Percentiles rank a stretch among this genome's conserved stretches.
Conservation (phyloP, 2,329 filamentous ascomycete species). For the Elsinoe fawcettii region DNA sequence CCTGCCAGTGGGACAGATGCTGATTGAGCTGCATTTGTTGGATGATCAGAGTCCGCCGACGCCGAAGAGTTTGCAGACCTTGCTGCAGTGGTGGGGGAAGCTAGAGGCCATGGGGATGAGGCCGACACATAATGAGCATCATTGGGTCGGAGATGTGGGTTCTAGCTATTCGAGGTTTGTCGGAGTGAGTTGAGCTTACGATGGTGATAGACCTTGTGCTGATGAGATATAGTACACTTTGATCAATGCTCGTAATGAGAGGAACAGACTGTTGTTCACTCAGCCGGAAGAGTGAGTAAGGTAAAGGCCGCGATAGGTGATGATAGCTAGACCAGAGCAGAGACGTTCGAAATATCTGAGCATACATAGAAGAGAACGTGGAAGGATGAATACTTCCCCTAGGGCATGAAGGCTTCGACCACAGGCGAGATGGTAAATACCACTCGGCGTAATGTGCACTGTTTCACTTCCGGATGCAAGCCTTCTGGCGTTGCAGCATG, state of each 20-base stretch:
- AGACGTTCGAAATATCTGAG: neutral
- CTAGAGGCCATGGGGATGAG: constrained; percentile 5
- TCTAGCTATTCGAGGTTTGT: neutral
- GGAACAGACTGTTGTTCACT: neutral
- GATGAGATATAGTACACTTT: neutral
- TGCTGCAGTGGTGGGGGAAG: constrained; percentile 11
- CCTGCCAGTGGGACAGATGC: constrained; percentile 4
- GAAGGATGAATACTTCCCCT: too few relatives aligned
- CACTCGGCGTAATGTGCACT: too few relatives aligned
- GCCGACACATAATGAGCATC: constrained; percentile 20
- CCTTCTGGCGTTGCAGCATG: too few relatives aligned
- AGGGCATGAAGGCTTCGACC: too few relatives aligned
- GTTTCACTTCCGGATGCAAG: too few relatives aligned
- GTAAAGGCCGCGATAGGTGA: too few relatives aligned
- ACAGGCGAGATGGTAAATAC: too few relatives aligned
- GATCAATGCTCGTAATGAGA: neutral
- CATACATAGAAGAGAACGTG: too few relatives aligned
- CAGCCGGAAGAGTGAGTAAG: neutral
- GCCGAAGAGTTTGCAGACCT: neutral
- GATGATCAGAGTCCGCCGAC: neutral
- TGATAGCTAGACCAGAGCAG: neutral
- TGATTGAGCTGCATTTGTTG: constrained; percentile 4
- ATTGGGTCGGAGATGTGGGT: constrained; percentile 18
- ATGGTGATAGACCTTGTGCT: too few relatives aligned
- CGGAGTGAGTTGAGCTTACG: neutral